Percentiles rank a stretch among this genome's conserved stretches.
These are phyloP conservation scores for Yamadazyma epiphylla DNA, from an alignment of 1,139 yeast genomes.

Conservation along the genomic window DNA sequence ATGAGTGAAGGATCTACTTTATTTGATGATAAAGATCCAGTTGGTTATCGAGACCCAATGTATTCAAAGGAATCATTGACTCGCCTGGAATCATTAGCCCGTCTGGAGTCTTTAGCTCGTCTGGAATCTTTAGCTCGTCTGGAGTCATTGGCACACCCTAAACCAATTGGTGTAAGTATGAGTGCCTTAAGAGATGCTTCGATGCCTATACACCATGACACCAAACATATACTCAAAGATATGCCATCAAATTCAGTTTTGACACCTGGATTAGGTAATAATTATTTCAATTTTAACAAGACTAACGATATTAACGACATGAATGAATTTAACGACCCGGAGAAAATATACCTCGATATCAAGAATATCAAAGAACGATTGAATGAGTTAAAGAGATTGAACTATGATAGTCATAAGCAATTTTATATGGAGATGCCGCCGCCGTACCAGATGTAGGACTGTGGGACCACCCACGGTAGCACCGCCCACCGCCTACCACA, in stretches of 20 bases:
- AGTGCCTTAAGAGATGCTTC: too few relatives aligned
- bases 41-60: slow-evolving; percentile 15
- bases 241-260: too few relatives aligned
- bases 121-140: too few relatives aligned
- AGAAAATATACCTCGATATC: slow-evolving; percentile 23
- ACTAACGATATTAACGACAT: slow-evolving; percentile 2
- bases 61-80: slow-evolving; percentile 13
- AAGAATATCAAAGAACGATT: slow-evolving; percentile 20
- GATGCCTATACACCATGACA: not conserved
- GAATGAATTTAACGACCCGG: slow-evolving; percentile 13
- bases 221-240: too few relatives aligned
- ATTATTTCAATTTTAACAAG: slow-evolving; percentile 29
- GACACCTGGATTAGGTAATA: slow-evolving; percentile 29
- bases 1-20: slow-evolving; percentile 10
- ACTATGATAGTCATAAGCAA: slow-evolving; percentile 11
- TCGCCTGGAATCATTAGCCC: too few relatives aligned
- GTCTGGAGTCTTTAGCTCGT: too few relatives aligned
- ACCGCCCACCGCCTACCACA: too few relatives aligned
- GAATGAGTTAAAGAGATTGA: slow-evolving; percentile 13
- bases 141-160: not conserved
- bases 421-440: slow-evolving; percentile 14
- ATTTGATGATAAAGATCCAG: slow-evolving; percentile 10
- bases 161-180: not conserved
- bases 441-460: slow-evolving; percentile 16
- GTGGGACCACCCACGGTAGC: too few relatives aligned